Conservation (phyloP, 2,329 filamentous ascomycete species). For the Verticillium nonalfalfae region DNA sequence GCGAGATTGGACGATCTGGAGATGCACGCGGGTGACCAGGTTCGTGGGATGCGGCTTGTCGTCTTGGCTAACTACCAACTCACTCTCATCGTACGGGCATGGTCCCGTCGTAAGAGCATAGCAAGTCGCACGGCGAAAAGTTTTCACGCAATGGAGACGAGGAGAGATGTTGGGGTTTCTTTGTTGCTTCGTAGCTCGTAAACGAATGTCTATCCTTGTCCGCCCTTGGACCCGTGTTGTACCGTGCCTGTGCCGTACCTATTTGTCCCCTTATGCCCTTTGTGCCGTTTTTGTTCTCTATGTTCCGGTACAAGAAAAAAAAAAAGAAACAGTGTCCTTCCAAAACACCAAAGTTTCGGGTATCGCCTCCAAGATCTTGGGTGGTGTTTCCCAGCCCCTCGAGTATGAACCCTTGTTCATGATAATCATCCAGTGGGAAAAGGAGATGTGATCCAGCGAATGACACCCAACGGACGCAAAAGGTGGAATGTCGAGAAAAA, state of each 20-base stretch:
- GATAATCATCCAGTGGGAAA: slow-evolving; percentile 9
- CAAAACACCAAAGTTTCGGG: not conserved
- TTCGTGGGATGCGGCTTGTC: not conserved
- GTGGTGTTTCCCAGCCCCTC: not conserved
- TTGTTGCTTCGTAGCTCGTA: not conserved
- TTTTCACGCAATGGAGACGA: too few species aligned
- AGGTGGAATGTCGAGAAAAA: slow-evolving; percentile 13
- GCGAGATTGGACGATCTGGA: not conserved
- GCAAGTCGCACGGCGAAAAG: too few species aligned
- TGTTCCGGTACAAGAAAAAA: not conserved
- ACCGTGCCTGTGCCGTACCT: not conserved
- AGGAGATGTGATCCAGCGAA: slow-evolving; percentile 8
- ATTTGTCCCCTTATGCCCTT: not conserved
- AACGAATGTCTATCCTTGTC: not conserved
- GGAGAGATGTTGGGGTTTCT: not conserved
- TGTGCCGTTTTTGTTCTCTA: not conserved
- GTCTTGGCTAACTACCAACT: not conserved
- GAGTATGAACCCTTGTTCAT: not conserved
- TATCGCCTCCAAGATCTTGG: not conserved
- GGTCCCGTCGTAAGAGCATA: too few species aligned
- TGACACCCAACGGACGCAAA: slow-evolving; percentile 14
- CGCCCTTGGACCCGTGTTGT: not conserved
- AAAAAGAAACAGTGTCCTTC: not conserved
- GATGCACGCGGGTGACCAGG: not conserved
- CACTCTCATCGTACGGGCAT: not conserved